These are phyloP conservation scores for Diutina siamensis DNA, from an alignment of 1,139 yeast species.

Conservation along the genomic window DNA sequence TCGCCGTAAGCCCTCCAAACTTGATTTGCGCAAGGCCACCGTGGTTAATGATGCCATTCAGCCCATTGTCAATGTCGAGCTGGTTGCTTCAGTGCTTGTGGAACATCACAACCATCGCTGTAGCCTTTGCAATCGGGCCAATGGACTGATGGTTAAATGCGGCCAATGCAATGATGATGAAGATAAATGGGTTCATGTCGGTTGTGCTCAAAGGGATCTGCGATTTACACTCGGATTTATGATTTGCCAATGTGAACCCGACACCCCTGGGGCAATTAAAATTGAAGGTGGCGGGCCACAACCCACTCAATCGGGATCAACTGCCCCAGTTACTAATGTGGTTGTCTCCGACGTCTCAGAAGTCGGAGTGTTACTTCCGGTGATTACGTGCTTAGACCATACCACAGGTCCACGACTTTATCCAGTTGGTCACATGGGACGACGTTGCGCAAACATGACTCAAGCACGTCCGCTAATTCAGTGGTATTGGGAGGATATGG, in stretches of 20 bases:
- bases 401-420: neutral
- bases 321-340: too few relatives aligned
- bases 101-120: conserved; percentile 15
- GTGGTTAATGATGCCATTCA: conserved; percentile 7
- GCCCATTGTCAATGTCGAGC: conserved; percentile 15
- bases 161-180: too few relatives aligned
- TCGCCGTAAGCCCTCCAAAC: neutral
- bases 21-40: conserved; percentile 6
- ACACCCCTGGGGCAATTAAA: neutral
- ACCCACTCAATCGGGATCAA: too few relatives aligned
- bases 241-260: too few relatives aligned
- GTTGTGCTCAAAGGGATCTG: neutral
- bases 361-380: neutral
- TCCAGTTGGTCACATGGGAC: neutral
- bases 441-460: neutral
- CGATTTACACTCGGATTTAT: neutral
- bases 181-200: neutral
- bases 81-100: conserved; percentile 20
- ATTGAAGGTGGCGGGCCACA: too few relatives aligned
- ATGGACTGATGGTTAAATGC: conserved; percentile 23
- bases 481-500: neutral
- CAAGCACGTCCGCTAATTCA: neutral
- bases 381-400: neutral
- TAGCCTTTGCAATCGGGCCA: conserved; percentile 20
- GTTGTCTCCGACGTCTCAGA: too few relatives aligned